Percentiles rank a stretch among this genome's conserved stretches.
Conservation (phyloP, 495 filamentous ascomycete species). For the Aspergillus funiculosus region DNA sequence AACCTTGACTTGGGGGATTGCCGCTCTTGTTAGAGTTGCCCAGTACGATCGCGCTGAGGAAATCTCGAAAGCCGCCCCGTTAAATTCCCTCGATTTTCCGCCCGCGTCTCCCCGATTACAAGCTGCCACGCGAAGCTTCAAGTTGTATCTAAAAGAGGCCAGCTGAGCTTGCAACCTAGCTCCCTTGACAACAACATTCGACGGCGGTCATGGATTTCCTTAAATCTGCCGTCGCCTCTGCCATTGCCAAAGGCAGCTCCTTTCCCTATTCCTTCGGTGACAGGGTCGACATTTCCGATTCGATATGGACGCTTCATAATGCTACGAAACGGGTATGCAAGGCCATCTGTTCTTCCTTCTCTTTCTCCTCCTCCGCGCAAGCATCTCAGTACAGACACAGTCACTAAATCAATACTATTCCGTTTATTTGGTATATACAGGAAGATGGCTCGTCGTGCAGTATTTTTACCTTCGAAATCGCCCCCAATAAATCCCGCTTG, state of each 20-base stretch:
- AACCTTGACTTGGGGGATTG: too few species aligned
- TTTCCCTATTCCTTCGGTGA: slow-evolving; percentile 92
- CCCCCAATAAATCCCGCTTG: slow-evolving; percentile 67
- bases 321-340: slow-evolving; percentile 75
- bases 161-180: slow-evolving; percentile 11
- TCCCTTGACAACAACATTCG: slow-evolving; percentile 7
- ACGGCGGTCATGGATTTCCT: slow-evolving; percentile 77
- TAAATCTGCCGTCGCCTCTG: slow-evolving; percentile 93
- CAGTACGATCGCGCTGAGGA: too few species aligned
- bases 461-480: slow-evolving; percentile 91
- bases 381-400: neutral
- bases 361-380: neutral
- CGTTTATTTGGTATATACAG: slow-evolving; percentile 36
- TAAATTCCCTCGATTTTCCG: neutral
- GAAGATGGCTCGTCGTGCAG: slow-evolving; percentile 91
- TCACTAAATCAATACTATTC: slow-evolving; percentile 13
- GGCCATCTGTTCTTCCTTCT: neutral
- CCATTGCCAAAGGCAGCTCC: slow-evolving; percentile 87
- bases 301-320: slow-evolving; percentile 89
- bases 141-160: slow-evolving; percentile 11
- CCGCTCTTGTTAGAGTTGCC: too few species aligned
- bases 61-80: too few species aligned
- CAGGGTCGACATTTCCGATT: slow-evolving; percentile 77
- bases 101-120: neutral
- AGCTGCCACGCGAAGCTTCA: neutral